A percentile compares a stretch with the other conserved stretches of the same genome.
Evolutionary conservation across 2,329 filamentous ascomycete species (phyloP).

Genomic region (Colletotrichum filicis): DNA sequence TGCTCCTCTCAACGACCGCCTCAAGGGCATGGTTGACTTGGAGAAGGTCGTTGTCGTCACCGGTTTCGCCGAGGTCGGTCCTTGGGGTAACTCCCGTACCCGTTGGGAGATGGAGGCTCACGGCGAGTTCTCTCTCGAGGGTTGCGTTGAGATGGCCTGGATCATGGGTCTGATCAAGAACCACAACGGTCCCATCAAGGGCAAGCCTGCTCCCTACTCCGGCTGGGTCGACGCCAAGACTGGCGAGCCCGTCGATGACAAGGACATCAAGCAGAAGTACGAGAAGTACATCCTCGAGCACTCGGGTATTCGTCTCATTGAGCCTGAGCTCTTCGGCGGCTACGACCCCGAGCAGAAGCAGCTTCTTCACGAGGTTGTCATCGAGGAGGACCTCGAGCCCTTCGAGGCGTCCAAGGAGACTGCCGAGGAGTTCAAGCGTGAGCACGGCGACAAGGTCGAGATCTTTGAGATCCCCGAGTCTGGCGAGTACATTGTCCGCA

Average conservation of each 20-base stretch:
- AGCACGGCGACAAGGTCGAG: conserved; percentile 98
- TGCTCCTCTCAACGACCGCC: conserved; percentile 84
- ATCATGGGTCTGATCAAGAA: conserved; percentile 99
- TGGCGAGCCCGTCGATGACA: conserved; percentile 95
- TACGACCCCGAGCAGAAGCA: conserved; percentile 99
- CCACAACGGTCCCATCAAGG: conserved; percentile 95
- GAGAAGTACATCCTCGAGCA: conserved; percentile 97
- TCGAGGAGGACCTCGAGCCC: conserved; percentile 95
- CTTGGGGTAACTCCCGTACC: conserved; percentile 98
- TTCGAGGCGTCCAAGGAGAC: conserved; percentile 98
- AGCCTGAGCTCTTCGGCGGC: conserved; percentile 95
- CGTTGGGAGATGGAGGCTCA: conserved; percentile 99
- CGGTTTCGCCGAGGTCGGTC: conserved; percentile 94
- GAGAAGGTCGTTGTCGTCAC: conserved; percentile 98
- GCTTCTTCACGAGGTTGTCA: conserved; percentile 95
- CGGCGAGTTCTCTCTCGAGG: conserved; percentile 96
- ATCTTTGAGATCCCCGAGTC: conserved; percentile 95
- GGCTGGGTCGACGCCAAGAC: conserved; percentile 97
- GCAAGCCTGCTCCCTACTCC: conserved; percentile 82
- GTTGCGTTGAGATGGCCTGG: conserved; percentile 99
- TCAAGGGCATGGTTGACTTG: conserved; percentile 98
- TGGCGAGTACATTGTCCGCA: conserved; percentile 91
- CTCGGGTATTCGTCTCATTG: conserved; percentile 95
- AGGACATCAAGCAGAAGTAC: conserved; percentile 97
- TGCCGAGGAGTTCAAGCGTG: conserved; percentile 94